Conservation (phyloP, 306 rosid genomes). For the Astragalus glycyphyllos region DNA sequence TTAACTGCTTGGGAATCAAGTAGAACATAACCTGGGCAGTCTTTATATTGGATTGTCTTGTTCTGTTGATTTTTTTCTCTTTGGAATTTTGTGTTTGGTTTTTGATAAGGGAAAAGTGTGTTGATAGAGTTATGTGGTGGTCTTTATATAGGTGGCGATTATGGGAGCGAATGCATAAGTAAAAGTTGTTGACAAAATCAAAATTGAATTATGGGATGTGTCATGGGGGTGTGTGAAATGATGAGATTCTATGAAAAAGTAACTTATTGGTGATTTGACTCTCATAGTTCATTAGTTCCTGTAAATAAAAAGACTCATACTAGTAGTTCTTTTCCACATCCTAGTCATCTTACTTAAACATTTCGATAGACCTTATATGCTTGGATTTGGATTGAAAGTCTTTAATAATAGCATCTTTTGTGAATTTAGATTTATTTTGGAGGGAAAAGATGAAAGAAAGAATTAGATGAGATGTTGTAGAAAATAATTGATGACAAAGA, state of each 20-base stretch:
- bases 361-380: no score
- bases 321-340: no score
- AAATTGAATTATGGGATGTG: slow-evolving; percentile 21
- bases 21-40: slow-evolving; percentile 64
- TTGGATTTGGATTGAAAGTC: no score
- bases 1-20: slow-evolving; percentile 70
- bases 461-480: no score
- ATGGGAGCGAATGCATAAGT: slow-evolving; percentile 4
- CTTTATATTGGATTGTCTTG: slow-evolving; percentile 37
- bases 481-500: no score
- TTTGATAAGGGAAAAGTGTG: neutral
- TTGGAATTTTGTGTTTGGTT: neutral
- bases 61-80: neutral
- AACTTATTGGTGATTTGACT: no score
- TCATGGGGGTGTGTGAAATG: slow-evolving; percentile 53
- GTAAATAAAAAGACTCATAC: no score
- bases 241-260: neutral
- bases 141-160: slow-evolving; percentile 15
- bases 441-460: no score
- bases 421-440: no score
- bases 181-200: slow-evolving; percentile 46
- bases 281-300: no score
- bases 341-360: no score
- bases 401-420: no score
- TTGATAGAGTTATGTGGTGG: slow-evolving; percentile 11